Percentiles rank a stretch among this genome's conserved stretches.
Evolutionary conservation across 805 yeast genomes (phyloP).

Genomic region (Kuraishia molischiana): DNA sequence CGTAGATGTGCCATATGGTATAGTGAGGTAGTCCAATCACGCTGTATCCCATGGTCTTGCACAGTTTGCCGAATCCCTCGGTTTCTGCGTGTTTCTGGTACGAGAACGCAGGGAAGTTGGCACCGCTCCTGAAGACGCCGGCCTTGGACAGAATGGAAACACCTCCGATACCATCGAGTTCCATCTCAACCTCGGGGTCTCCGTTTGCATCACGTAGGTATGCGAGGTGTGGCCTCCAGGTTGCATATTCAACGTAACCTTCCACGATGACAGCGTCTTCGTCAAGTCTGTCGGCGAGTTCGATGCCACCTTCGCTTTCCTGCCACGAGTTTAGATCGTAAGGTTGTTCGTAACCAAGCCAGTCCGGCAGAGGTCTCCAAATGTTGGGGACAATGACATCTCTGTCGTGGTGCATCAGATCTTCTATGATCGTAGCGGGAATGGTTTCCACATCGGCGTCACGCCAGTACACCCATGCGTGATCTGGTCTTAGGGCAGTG

Average conservation of each 20-base stretch:
- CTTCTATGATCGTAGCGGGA: slow-evolving; percentile 77
- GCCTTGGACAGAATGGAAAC: slow-evolving; percentile 87
- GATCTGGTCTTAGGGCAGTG: slow-evolving; percentile 79
- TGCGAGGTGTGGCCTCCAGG: slow-evolving; percentile 95
- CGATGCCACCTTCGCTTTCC: slow-evolving; percentile 68
- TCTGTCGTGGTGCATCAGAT: slow-evolving; percentile 77
- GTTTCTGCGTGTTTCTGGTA: slow-evolving; percentile 94
- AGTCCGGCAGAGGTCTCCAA: slow-evolving; percentile 80
- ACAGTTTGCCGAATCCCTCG: slow-evolving; percentile 86
- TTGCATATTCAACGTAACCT: slow-evolving; percentile 91
- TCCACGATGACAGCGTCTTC: slow-evolving; percentile 95
- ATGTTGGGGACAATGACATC: slow-evolving; percentile 91
- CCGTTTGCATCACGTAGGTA: slow-evolving; percentile 89
- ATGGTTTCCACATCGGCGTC: slow-evolving; percentile 89
- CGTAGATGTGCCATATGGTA: slow-evolving; percentile 90
- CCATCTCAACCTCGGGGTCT: slow-evolving; percentile 86
- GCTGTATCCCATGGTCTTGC: slow-evolving; percentile 74
- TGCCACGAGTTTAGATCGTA: slow-evolving; percentile 79
- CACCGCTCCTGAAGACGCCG: slow-evolving; percentile 73
- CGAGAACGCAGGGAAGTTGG: slow-evolving; percentile 92
- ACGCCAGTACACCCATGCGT: slow-evolving; percentile 93
- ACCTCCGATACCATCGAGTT: slow-evolving; percentile 93
- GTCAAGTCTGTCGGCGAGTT: slow-evolving; percentile 61
- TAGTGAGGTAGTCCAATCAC: slow-evolving; percentile 89
- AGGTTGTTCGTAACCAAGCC: slow-evolving; percentile 75